These are phyloP conservation scores for Brasenia schreberi DNA, from an alignment of 164 flowering plant species.

Conservation along the genomic window DNA sequence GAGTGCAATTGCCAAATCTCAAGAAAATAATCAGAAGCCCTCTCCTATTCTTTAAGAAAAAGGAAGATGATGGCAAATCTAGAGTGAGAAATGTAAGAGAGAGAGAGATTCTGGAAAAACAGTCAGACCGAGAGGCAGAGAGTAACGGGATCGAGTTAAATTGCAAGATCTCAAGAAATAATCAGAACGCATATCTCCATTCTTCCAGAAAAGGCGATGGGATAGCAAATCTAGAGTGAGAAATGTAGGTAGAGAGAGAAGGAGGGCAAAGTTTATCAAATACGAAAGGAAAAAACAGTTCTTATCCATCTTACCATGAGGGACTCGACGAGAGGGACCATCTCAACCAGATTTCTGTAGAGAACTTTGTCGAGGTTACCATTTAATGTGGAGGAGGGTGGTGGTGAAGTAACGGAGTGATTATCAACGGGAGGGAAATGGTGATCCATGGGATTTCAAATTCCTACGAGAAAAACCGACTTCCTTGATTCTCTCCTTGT, in stretches of 20 bases:
- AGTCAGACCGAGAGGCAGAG: not conserved
- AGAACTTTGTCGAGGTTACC: constrained; percentile 54
- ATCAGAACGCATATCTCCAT: not conserved
- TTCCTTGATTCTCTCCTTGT: not conserved
- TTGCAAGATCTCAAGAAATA: no score
- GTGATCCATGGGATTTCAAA: not conserved
- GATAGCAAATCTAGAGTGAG: no score
- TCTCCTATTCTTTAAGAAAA: not conserved
- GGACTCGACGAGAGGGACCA: constrained; percentile 83
- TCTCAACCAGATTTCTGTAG: constrained; percentile 66
- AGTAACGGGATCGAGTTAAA: no score
- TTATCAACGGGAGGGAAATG: not conserved
- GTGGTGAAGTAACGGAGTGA: constrained; percentile 17
- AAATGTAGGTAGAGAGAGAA: no score
- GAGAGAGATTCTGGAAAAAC: no score
- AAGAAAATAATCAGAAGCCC: not conserved
- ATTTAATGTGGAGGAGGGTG: constrained; percentile 16
- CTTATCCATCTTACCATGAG: constrained; percentile 40
- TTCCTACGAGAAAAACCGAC: not conserved
- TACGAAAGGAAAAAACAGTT: no score
- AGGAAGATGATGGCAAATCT: not conserved
- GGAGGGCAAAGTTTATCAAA: no score
- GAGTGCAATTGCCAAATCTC: no score
- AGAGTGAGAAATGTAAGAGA: not conserved
- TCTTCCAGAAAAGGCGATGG: no score